A percentile compares a stretch with the other conserved stretches of the same genome.
These are phyloP conservation scores for Casuarina cunninghamiana DNA, from an alignment of 306 rosid genomes.

Conservation along the genomic window DNA sequence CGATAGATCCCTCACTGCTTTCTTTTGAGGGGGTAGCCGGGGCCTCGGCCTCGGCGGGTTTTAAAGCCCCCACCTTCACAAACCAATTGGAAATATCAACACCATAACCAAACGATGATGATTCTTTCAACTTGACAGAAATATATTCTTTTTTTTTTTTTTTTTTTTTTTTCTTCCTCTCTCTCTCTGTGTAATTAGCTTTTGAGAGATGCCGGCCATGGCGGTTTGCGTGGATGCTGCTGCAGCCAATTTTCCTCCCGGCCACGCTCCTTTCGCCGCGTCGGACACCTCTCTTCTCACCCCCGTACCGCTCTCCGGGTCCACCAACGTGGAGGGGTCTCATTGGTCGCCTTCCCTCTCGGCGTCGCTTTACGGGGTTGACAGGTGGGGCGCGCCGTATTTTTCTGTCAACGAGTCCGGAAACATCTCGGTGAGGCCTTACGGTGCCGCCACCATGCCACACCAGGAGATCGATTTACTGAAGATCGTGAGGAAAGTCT, in stretches of 20 bases:
- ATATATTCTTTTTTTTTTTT: slow-evolving; percentile 2
- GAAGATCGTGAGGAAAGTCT: slow-evolving; percentile 71
- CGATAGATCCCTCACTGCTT: slow-evolving; percentile 54
- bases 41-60: slow-evolving; percentile 99
- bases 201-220: slow-evolving; percentile 85
- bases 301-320: slow-evolving; percentile 58
- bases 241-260: slow-evolving; percentile 51
- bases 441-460: slow-evolving; percentile 55
- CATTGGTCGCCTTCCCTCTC: slow-evolving; percentile 70
- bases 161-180: neutral
- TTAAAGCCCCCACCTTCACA: slow-evolving; percentile 88
- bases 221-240: slow-evolving; percentile 83
- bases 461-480: slow-evolving; percentile 91
- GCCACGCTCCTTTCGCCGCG: slow-evolving; percentile 53
- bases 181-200: slow-evolving; percentile 22
- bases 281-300: slow-evolving; percentile 56
- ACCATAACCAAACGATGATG: neutral
- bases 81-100: slow-evolving; percentile 19
- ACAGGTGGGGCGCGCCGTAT: slow-evolving; percentile 80
- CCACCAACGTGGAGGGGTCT: slow-evolving; percentile 23
- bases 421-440: slow-evolving; percentile 61
- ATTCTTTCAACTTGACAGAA: slow-evolving; percentile 2
- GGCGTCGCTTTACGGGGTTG: slow-evolving; percentile 60
- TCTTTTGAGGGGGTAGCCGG: slow-evolving; percentile 98
- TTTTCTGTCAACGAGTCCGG: slow-evolving; percentile 71